These are phyloP conservation scores for Fusarium sp. DNA, from an alignment of 2,329 filamentous ascomycete genomes.

Conservation along the genomic window DNA sequence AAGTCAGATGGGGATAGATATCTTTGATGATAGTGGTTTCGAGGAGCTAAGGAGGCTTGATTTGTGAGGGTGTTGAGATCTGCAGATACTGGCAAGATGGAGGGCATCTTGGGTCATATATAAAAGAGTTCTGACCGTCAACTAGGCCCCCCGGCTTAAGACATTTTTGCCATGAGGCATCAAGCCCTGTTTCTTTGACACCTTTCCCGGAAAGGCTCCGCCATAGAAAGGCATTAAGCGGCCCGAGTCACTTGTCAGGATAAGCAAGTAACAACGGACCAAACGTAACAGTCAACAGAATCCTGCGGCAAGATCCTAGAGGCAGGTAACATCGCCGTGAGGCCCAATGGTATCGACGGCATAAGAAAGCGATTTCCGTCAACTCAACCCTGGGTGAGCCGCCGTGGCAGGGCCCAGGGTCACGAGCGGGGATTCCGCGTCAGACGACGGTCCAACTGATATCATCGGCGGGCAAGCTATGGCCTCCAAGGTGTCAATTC, in stretches of 20 bases:
- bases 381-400: conserved; percentile 20
- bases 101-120: conserved; percentile 35
- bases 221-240: conserved; percentile 42
- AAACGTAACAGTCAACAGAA: conserved; percentile 2
- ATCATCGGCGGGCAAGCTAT: conserved; percentile 41
- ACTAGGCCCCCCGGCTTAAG: conserved; percentile 40
- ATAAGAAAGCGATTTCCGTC: conserved; percentile 37
- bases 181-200: conserved; percentile 26
- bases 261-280: conserved; percentile 19
- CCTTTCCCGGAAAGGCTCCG: conserved; percentile 45
- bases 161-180: conserved; percentile 24
- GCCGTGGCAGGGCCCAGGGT: conserved; percentile 38
- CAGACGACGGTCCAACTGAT: conserved; percentile 41
- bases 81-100: conserved; percentile 13
- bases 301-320: conserved; percentile 30
- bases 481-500: conserved; percentile 9
- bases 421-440: conserved; percentile 43
- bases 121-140: conserved; percentile 38
- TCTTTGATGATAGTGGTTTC: conserved; percentile 17
- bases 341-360: conserved; percentile 37
- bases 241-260: conserved; percentile 40
- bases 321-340: conserved; percentile 15
- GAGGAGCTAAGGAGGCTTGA: conserved; percentile 23
- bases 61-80: conserved; percentile 12
- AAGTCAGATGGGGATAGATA: conserved; percentile 14